Evolutionary conservation across 116 monocot genomes (phyloP).

Genomic region (Zostera marina): DNA sequence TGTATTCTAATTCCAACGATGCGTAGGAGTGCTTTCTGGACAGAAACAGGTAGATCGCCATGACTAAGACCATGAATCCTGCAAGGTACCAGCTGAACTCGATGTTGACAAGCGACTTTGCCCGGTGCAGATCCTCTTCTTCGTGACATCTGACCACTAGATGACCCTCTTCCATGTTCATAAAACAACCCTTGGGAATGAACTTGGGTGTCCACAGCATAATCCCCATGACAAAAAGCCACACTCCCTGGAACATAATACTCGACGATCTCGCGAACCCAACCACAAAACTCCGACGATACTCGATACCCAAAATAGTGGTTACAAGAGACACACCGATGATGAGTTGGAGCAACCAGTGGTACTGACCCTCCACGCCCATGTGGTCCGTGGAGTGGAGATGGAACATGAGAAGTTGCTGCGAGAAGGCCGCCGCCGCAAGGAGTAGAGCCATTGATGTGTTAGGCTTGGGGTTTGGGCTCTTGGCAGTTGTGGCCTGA

Average conservation of each 20-base stretch:
- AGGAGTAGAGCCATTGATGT: conserved; percentile 10
- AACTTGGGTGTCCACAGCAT: conserved; percentile 32
- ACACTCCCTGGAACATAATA: conserved; percentile 30
- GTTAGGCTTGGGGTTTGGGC: background rate
- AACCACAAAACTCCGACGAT: conserved; percentile 21
- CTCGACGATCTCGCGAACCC: conserved; percentile 28
- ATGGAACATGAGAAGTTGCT: conserved; percentile 51
- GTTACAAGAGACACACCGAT: conserved; percentile 11
- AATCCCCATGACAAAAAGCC: conserved; percentile 28
- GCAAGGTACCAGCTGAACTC: conserved; percentile 34
- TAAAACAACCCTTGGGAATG: conserved; percentile 35
- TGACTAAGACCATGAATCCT: conserved; percentile 10
- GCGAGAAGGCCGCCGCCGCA: conserved; percentile 33
- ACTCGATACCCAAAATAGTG: conserved; percentile 17
- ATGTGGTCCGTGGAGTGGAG: conserved; percentile 71
- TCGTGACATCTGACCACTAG: conserved; percentile 21
- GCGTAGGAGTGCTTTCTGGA: background rate
- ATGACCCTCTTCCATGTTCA: conserved; percentile 34
- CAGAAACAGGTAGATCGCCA: conserved; percentile 16
- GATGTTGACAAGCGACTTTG: conserved; percentile 41
- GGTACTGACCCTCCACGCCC: conserved; percentile 75
- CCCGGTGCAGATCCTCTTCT: conserved; percentile 19
- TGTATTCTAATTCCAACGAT: background rate
- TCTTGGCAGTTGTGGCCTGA: background rate
- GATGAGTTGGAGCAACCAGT: conserved; percentile 20